phyloP scores from a whole-genome alignment of 306 rosid genomes.

The Corylus americana region DNA sequence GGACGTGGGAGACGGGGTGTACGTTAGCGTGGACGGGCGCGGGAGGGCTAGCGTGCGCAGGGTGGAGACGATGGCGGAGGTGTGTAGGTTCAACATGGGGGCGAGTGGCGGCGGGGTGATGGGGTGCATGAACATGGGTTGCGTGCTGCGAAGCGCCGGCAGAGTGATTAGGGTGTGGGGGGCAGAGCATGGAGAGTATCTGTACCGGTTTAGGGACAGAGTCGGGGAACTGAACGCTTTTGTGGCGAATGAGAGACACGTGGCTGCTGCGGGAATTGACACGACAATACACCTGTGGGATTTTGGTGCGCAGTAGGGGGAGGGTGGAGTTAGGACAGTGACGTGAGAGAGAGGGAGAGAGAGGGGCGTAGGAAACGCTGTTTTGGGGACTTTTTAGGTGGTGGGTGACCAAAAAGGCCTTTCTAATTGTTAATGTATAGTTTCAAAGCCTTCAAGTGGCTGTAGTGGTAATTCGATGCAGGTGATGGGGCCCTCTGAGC shows the following conservation, averaged over 20 bases:
- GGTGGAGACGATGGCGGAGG: constrained; percentile 38
- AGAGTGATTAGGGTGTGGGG: constrained; percentile 65
- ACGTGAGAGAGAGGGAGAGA: background rate
- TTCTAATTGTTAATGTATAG: background rate
- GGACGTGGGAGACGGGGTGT: constrained; percentile 52
- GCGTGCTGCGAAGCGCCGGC: constrained; percentile 44
- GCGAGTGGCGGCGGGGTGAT: constrained; percentile 36
- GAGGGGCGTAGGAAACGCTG: constrained; percentile 28
- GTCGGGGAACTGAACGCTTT: constrained; percentile 38
- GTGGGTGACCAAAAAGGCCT: no score
- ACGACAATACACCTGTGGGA: constrained; percentile 61
- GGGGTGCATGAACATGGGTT: constrained; percentile 65
- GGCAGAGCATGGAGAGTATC: constrained; percentile 20
- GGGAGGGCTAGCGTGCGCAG: constrained; percentile 55
- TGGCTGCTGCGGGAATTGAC: constrained; percentile 44
- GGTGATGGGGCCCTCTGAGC: background rate
- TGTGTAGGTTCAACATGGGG: constrained; percentile 43
- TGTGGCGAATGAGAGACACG: constrained; percentile 63
- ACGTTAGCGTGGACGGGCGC: constrained; percentile 41
- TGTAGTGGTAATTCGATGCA: no score
- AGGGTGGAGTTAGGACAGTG: background rate
- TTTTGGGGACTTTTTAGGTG: constrained; percentile 24
- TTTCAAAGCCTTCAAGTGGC: background rate
- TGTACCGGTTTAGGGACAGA: constrained; percentile 23
- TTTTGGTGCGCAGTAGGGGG: constrained; percentile 54